Evolutionary conservation across 192 early-diverging fungal genomes (phyloP).

Genomic region (Backusella circina): DNA sequence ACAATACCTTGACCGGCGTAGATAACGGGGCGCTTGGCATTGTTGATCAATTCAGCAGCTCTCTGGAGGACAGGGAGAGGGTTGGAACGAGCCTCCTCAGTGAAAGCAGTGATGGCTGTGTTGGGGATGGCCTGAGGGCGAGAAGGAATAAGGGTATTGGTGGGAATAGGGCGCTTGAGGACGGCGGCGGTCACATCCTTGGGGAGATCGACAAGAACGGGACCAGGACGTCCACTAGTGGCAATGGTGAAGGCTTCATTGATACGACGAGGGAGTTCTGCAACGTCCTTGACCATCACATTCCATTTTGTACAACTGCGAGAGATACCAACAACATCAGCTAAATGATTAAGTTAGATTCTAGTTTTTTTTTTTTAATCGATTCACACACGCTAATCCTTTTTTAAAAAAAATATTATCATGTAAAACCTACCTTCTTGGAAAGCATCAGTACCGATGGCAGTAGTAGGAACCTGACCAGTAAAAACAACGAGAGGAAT

Average conservation of each 20-base stretch:
- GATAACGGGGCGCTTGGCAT: conserved; percentile 87
- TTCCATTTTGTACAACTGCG: conserved; percentile 99
- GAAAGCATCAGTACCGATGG: conserved; percentile 95
- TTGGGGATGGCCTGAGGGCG: conserved; percentile 55
- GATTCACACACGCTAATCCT: background rate
- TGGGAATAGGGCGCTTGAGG: conserved; percentile 80
- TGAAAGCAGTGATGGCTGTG: conserved; percentile 46
- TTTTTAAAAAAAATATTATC: too few species aligned
- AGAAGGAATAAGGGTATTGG: conserved; percentile 67
- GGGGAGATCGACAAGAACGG: conserved; percentile 96
- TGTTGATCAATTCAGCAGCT: conserved; percentile 83
- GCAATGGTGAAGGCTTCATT: conserved; percentile 99
- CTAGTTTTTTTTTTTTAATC: background rate
- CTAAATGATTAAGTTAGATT: conserved; percentile 29
- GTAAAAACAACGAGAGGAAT: conserved; percentile 93
- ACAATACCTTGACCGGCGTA: conserved; percentile 95
- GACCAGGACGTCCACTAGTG: conserved; percentile 91
- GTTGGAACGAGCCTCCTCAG: conserved; percentile 38
- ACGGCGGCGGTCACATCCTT: conserved; percentile 96
- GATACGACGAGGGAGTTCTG: conserved; percentile 94
- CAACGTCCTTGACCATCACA: conserved; percentile 95
- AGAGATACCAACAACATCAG: conserved; percentile 95
- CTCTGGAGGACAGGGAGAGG: conserved; percentile 57
- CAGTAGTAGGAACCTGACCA: conserved; percentile 89
- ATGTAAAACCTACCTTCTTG: conserved; percentile 73